Percentiles rank a stretch among this genome's conserved stretches.
Evolutionary conservation across 805 yeast species (phyloP).

Genomic region (Metschnikowia similis): DNA sequence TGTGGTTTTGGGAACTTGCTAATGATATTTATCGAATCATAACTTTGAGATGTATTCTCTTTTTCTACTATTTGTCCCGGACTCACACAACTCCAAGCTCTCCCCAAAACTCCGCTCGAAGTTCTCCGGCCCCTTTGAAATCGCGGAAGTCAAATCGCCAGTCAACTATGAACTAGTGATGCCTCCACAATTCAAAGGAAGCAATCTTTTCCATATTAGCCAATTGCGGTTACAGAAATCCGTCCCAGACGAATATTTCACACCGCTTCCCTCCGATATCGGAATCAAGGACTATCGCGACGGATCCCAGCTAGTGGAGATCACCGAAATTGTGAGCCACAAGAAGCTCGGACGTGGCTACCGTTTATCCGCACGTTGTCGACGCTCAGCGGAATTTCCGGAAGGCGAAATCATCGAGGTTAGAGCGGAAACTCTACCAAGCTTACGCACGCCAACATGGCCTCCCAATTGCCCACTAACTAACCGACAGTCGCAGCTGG

Average conservation of each 20-base stretch:
- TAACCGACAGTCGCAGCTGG: background rate
- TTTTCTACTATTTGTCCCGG: too few species aligned
- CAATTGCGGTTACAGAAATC: background rate
- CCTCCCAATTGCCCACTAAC: background rate
- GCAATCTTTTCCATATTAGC: background rate
- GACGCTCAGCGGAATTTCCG: background rate
- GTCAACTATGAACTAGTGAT: background rate
- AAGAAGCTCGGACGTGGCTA: background rate
- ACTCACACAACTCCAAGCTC: background rate
- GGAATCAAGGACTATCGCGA: background rate
- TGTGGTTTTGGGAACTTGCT: too few species aligned
- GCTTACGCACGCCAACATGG: background rate
- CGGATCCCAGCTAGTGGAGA: background rate
- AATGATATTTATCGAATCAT: too few species aligned
- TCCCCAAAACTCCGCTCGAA: conserved; percentile 2
- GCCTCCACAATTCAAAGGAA: conserved; percentile 1
- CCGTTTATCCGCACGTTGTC: background rate
- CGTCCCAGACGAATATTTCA: background rate
- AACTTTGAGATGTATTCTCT: too few species aligned
- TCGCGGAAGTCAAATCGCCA: background rate
- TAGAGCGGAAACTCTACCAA: background rate
- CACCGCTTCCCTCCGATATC: background rate
- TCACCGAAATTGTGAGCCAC: background rate
- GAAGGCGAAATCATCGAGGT: background rate
- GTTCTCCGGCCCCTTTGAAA: background rate